phyloP scores from a whole-genome alignment of 2,329 filamentous ascomycete species.

The Cladobotryum mycophilum region DNA sequence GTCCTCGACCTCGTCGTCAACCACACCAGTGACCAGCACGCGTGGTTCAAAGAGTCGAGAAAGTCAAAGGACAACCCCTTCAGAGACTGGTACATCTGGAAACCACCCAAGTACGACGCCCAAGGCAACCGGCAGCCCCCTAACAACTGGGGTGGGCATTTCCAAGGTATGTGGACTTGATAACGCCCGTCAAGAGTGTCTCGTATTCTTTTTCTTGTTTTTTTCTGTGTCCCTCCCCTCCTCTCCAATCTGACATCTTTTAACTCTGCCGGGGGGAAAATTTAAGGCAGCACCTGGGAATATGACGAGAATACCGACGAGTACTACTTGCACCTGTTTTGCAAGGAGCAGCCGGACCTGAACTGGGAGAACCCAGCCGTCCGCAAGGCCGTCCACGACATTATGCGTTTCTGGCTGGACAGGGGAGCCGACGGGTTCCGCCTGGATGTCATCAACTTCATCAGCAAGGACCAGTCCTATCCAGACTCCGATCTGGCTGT shows the following conservation, averaged over 20 bases:
- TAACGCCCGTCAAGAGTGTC: background rate
- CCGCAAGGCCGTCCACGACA: constrained; percentile 58
- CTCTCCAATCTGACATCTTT: background rate
- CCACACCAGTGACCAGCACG: constrained; percentile 55
- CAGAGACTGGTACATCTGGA: constrained; percentile 62
- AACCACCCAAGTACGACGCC: constrained; percentile 47
- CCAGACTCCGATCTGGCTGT: constrained; percentile 39
- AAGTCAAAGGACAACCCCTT: constrained; percentile 48
- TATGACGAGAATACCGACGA: constrained; percentile 44
- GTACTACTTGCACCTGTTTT: constrained; percentile 63
- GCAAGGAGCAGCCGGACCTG: constrained; percentile 65
- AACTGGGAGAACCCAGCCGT: constrained; percentile 69
- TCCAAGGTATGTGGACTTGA: constrained; percentile 25
- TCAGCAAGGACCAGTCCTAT: constrained; percentile 54
- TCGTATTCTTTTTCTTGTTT: background rate
- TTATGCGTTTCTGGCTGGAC: constrained; percentile 69
- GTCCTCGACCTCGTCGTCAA: constrained; percentile 70
- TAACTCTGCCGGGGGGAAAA: background rate
- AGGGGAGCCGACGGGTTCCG: constrained; percentile 61
- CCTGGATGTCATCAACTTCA: constrained; percentile 62
- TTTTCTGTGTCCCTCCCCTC: background rate
- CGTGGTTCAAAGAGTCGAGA: constrained; percentile 52
- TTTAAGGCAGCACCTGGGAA: constrained; percentile 41
- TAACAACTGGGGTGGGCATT: constrained; percentile 48
- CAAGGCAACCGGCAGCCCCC: constrained; percentile 54